Evolutionary conservation across 495 filamentous ascomycete genomes (phyloP).

Genomic region (Lophiostoma macrostomum): DNA sequence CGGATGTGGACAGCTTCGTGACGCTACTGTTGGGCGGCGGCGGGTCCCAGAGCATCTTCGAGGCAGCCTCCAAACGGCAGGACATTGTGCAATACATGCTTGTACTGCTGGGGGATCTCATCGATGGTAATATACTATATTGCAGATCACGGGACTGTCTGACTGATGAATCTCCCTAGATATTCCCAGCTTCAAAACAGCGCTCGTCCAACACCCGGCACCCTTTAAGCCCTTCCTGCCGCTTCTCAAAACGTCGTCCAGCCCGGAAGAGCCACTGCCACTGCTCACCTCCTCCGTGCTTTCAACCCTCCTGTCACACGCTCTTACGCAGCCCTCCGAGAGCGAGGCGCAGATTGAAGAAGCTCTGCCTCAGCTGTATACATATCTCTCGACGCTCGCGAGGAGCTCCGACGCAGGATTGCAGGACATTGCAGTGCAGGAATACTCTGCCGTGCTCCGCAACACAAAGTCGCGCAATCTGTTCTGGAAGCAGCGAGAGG

Average conservation of each 20-base stretch:
- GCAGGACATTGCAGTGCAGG: constrained; percentile 92
- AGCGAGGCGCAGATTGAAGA: constrained; percentile 61
- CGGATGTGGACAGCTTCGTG: constrained; percentile 72
- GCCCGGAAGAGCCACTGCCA: constrained; percentile 80
- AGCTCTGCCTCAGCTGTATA: constrained; percentile 81
- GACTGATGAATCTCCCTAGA: constrained; percentile 49
- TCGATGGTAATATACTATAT: constrained; percentile 62
- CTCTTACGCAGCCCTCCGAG: constrained; percentile 53
- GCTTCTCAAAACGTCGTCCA: constrained; percentile 68
- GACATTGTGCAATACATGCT: constrained; percentile 95
- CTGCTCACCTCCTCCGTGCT: constrained; percentile 88
- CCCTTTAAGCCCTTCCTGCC: constrained; percentile 85
- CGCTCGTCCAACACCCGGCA: constrained; percentile 69
- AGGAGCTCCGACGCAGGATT: constrained; percentile 81
- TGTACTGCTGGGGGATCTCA: constrained; percentile 81
- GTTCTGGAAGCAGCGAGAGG: constrained; percentile 83
- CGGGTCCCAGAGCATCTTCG: constrained; percentile 71
- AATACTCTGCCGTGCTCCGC: constrained; percentile 83
- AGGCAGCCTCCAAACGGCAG: constrained; percentile 70
- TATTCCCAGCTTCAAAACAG: constrained; percentile 69
- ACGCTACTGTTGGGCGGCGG: constrained; percentile 72
- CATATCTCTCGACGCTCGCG: constrained; percentile 76
- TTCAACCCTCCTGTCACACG: constrained; percentile 71
- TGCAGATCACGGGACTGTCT: background rate
- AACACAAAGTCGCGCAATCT: constrained; percentile 69